phyloP scores from a whole-genome alignment of 345 rosid genomes.

The Lepidium sativum region DNA sequence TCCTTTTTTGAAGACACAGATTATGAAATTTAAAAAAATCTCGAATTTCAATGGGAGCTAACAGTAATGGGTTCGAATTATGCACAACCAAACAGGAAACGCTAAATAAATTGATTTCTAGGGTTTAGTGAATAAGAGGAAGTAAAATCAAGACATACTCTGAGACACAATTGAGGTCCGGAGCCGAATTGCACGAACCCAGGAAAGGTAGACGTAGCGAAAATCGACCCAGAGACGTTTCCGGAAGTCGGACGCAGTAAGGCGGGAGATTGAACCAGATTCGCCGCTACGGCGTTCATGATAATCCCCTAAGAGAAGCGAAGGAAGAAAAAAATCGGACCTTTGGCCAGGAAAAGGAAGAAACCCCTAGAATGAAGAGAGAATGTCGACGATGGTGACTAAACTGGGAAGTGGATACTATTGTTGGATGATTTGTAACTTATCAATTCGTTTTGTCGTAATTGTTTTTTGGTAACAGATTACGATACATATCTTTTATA shows the following conservation, averaged over 20 bases:
- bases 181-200: constrained; percentile 24
- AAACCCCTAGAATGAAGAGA: background rate
- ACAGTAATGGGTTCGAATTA: background rate
- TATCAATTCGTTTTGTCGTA: background rate
- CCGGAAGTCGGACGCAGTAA: constrained; percentile 21
- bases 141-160: constrained; percentile 22
- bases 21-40: background rate
- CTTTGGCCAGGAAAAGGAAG: constrained; percentile 2
- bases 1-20: background rate
- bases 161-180: constrained; percentile 15
- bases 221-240: constrained; percentile 23
- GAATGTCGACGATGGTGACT: background rate
- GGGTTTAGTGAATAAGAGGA: background rate
- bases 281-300: constrained; percentile 42
- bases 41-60: background rate
- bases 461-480: too few species aligned
- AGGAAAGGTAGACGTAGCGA: constrained; percentile 25
- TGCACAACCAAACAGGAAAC: background rate
- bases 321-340: constrained; percentile 1
- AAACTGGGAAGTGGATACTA: background rate
- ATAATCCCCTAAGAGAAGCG: constrained; percentile 13
- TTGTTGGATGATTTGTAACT: background rate
- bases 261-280: constrained; percentile 28
- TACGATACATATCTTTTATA: too few species aligned
- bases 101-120: background rate